Percentiles rank a stretch among this genome's conserved stretches.
These are phyloP conservation scores for Remersonia thermophila DNA, from an alignment of 2,329 filamentous ascomycete genomes.

Conservation along the genomic window DNA sequence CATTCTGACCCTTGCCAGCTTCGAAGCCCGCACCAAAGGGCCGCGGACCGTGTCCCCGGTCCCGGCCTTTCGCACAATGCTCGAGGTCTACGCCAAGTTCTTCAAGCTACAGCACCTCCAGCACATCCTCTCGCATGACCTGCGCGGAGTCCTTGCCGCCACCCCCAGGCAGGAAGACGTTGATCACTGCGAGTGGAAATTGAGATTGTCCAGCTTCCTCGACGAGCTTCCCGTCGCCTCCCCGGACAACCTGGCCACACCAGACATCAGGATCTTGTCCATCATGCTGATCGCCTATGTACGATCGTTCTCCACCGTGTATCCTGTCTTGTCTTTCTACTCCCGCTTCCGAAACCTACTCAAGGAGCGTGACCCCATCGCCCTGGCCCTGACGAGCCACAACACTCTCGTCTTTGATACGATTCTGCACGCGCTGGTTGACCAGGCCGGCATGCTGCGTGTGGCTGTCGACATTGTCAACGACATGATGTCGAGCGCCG, in stretches of 20 bases:
- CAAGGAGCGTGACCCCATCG: slow-evolving; percentile 23
- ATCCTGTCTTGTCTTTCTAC: slow-evolving; percentile 34
- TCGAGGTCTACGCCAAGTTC: slow-evolving; percentile 35
- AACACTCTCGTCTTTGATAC: slow-evolving; percentile 36
- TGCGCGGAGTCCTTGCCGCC: too few species aligned
- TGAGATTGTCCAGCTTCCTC: slow-evolving; percentile 9
- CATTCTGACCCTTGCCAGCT: slow-evolving; percentile 32
- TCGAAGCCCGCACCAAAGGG: slow-evolving; percentile 27
- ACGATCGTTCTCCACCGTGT: slow-evolving; percentile 26
- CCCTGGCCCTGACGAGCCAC: slow-evolving; percentile 25
- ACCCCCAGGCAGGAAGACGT: neutral
- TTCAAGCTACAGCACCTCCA: slow-evolving; percentile 36
- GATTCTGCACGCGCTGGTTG: slow-evolving; percentile 35
- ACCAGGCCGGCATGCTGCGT: slow-evolving; percentile 29
- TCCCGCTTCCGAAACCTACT: slow-evolving; percentile 33
- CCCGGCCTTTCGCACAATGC: slow-evolving; percentile 34
- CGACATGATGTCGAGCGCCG: slow-evolving; percentile 35
- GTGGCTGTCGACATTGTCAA: slow-evolving; percentile 35
- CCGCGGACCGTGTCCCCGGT: slow-evolving; percentile 22
- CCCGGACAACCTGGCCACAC: slow-evolving; percentile 19
- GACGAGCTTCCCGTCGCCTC: slow-evolving; percentile 11
- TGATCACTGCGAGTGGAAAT: slow-evolving; percentile 9
- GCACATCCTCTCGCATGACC: slow-evolving; percentile 18
- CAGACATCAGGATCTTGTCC: slow-evolving; percentile 27
- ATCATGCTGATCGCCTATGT: slow-evolving; percentile 38